A percentile compares a stretch with the other conserved stretches of the same genome.
phyloP scores from a whole-genome alignment of 2,329 filamentous ascomycete genomes.

The Cyanodermella asteris region DNA sequence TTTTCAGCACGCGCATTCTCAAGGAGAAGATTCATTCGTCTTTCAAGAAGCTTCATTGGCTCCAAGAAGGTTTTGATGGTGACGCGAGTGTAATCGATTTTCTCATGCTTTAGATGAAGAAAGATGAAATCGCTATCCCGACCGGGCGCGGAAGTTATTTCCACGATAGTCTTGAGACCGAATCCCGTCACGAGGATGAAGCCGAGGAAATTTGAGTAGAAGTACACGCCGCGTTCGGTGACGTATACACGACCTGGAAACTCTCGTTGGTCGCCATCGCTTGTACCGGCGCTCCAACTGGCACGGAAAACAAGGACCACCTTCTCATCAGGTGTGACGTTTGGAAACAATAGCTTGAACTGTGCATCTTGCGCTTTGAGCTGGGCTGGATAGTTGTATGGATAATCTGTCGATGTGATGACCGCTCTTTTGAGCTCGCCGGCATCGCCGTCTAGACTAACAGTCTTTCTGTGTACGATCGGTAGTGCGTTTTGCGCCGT shows the following conservation, averaged over 20 bases:
- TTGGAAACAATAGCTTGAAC: conserved; percentile 77
- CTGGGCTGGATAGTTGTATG: conserved; percentile 58
- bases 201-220: conserved; percentile 88
- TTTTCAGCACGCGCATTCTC: conserved; percentile 56
- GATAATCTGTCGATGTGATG: conserved; percentile 31
- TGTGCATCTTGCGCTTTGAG: conserved; percentile 76
- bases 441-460: conserved; percentile 29
- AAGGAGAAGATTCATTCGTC: conserved; percentile 65
- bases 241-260: conserved; percentile 76
- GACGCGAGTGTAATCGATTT: conserved; percentile 45
- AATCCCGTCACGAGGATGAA: conserved; percentile 67
- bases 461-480: conserved; percentile 29
- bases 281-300: conserved; percentile 63
- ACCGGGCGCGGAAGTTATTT: conserved; percentile 76
- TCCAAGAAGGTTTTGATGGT: conserved; percentile 89
- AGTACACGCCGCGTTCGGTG: conserved; percentile 72
- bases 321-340: conserved; percentile 54
- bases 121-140: conserved; percentile 86
- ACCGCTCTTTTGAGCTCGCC: conserved; percentile 15
- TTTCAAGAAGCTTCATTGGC: conserved; percentile 59
- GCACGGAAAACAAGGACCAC: conserved; percentile 82
- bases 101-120: conserved; percentile 51
- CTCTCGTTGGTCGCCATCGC: conserved; percentile 52
- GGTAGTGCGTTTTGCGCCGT: conserved; percentile 12
- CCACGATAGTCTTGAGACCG: conserved; percentile 52